Conservation (phyloP, 345 rosid genomes). For the Conringia planisiliqua region DNA sequence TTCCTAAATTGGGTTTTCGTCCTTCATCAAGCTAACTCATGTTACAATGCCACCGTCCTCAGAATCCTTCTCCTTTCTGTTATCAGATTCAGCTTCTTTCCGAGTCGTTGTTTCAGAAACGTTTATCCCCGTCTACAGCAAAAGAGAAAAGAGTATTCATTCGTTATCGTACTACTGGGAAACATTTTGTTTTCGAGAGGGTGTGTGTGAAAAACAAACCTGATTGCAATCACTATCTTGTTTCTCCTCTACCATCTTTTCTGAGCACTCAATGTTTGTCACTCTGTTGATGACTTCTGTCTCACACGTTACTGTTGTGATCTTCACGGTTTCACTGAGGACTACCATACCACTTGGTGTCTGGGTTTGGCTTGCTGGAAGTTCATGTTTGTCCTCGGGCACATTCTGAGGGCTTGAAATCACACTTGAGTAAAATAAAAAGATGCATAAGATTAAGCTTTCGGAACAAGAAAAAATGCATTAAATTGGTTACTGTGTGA, state of each 20-base stretch:
- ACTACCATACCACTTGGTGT: slow-evolving; percentile 35
- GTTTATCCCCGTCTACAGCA: not conserved
- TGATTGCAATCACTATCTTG: slow-evolving; percentile 1
- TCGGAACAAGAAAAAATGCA: not conserved
- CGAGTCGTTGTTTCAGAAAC: not conserved
- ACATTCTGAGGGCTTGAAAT: slow-evolving; percentile 33
- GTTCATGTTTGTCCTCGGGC: slow-evolving; percentile 40
- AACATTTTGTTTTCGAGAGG: not conserved
- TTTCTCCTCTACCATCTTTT: slow-evolving; percentile 15
- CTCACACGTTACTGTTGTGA: slow-evolving; percentile 45
- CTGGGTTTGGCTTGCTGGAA: slow-evolving; percentile 35
- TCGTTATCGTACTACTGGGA: not conserved
- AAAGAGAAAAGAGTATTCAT: not conserved
- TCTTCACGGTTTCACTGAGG: slow-evolving; percentile 42
- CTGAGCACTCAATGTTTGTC: slow-evolving; percentile 23
- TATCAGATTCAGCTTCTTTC: not conserved
- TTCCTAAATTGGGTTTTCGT: not conserved
- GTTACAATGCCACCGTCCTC: slow-evolving; percentile 8
- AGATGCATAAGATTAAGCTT: not conserved
- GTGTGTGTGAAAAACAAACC: slow-evolving; percentile 10
- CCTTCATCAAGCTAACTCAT: slow-evolving; percentile 15
- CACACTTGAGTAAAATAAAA: slow-evolving; percentile 31
- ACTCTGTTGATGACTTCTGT: slow-evolving; percentile 31
- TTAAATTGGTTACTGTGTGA: not conserved
- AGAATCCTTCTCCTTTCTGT: not conserved